Conservation (phyloP, 495 filamentous ascomycete genomes). For the Melanomma pulvis-pyrius region DNA sequence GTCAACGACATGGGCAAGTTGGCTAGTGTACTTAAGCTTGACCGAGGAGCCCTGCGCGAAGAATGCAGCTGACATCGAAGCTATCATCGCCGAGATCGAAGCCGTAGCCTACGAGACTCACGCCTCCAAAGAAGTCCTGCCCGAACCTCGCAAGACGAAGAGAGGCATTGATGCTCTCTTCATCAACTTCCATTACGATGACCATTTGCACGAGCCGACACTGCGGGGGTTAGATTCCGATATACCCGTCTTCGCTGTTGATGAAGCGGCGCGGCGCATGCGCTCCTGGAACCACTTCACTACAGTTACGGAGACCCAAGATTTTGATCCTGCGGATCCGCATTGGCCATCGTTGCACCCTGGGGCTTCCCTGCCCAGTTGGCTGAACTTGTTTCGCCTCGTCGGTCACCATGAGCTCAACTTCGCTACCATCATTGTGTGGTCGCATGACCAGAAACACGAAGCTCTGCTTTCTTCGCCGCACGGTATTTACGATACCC, state of each 20-base stretch:
- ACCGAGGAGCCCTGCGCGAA: not conserved
- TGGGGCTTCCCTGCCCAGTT: not conserved
- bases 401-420: not conserved
- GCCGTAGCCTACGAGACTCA: not conserved
- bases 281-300: not conserved
- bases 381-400: slow-evolving; percentile 2
- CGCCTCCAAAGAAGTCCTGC: not conserved
- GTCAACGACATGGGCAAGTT: not conserved
- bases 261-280: not conserved
- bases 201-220: not conserved
- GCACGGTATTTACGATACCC: not conserved
- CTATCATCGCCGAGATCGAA: not conserved
- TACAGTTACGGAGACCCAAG: not conserved
- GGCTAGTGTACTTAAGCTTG: not conserved
- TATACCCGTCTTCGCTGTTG: not conserved
- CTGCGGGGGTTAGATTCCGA: not conserved
- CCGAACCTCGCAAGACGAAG: not conserved
- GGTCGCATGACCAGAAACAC: not conserved
- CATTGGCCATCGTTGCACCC: not conserved
- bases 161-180: not conserved
- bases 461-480: not conserved
- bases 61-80: not conserved
- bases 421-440: slow-evolving; percentile 4
- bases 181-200: not conserved
- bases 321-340: not conserved